Conservation (phyloP, 192 early-diverging fungal species). For the Cetraspora pellucida region DNA sequence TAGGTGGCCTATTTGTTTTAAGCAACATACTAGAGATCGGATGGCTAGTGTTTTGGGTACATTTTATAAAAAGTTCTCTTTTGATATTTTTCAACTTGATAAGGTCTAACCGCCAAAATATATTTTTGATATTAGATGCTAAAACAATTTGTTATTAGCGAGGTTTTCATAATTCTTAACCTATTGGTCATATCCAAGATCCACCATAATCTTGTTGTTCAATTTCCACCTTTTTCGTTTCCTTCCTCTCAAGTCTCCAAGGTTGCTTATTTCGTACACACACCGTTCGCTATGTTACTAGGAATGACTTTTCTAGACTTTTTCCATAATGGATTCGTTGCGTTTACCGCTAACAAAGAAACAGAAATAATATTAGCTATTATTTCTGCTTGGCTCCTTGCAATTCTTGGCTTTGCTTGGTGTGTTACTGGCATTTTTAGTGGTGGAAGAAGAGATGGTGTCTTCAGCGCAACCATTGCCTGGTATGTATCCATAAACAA, state of each 20-base stretch:
- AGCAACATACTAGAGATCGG: constrained; percentile 1
- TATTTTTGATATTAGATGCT: not conserved
- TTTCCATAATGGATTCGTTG: constrained; percentile 24
- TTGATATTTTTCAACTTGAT: not conserved
- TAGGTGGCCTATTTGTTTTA: constrained; percentile 9
- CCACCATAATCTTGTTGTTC: not conserved
- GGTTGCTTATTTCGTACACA: constrained; percentile 5
- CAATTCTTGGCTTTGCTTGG: constrained; percentile 18
- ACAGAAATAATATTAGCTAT: not conserved
- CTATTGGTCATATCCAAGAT: not conserved
- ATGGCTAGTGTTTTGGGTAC: constrained; percentile 19
- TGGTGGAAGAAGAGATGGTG: constrained; percentile 27
- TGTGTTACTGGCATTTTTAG: not conserved
- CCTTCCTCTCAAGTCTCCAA: not conserved
- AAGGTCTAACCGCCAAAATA: not conserved
- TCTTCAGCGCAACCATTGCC: constrained; percentile 25
- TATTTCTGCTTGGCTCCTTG: not conserved
- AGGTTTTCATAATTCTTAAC: constrained; percentile 6
- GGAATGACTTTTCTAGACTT: not conserved
- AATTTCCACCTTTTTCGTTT: constrained; percentile 7
- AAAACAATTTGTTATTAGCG: not conserved
- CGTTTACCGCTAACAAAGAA: not conserved
- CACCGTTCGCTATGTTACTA: constrained; percentile 24
- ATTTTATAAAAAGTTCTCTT: not conserved
- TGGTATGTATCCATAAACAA: constrained; percentile 3